A percentile compares a stretch with the other conserved stretches of the same genome.
phyloP scores from a whole-genome alignment of 345 rosid genomes.

The Boechera stricta region DNA sequence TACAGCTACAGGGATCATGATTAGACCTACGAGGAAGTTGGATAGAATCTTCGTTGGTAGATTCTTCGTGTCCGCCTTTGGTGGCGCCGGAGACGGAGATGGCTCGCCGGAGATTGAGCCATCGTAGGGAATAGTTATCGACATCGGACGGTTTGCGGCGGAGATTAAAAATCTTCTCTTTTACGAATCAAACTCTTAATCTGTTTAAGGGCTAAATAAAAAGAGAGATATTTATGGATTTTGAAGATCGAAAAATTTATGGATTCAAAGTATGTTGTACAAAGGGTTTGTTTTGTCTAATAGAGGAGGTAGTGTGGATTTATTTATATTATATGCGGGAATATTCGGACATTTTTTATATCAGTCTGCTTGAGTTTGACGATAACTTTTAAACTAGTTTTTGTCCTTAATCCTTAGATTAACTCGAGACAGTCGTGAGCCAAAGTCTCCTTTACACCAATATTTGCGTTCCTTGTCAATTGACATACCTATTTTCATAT shows the following conservation, averaged over 20 bases:
- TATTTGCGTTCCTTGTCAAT: too few species aligned
- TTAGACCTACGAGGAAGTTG: conserved; percentile 60
- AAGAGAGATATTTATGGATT: background rate
- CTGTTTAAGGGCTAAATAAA: background rate
- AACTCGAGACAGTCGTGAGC: conserved; percentile 1
- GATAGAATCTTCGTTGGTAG: conserved; percentile 55
- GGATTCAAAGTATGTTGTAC: background rate
- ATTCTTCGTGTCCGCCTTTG: conserved; percentile 52
- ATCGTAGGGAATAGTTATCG: conserved; percentile 21
- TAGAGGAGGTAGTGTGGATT: background rate
- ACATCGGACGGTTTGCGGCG: conserved; percentile 32
- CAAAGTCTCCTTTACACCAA: background rate
- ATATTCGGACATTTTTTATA: conserved; percentile 38
- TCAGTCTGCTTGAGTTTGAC: background rate
- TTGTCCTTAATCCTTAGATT: background rate
- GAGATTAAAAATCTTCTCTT: conserved; percentile 15
- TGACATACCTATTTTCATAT: too few species aligned
- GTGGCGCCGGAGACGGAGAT: conserved; percentile 39
- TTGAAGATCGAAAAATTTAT: background rate
- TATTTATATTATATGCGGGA: conserved; percentile 1
- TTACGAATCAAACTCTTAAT: conserved; percentile 12
- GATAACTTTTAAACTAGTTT: conserved; percentile 9
- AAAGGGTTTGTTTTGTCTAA: background rate
- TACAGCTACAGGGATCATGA: conserved; percentile 62
- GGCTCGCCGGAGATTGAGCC: conserved; percentile 34